Percentiles rank a stretch among this genome's conserved stretches.
These are phyloP conservation scores for Rosa lucieae DNA, from an alignment of 306 rosid genomes.

Conservation along the genomic window DNA sequence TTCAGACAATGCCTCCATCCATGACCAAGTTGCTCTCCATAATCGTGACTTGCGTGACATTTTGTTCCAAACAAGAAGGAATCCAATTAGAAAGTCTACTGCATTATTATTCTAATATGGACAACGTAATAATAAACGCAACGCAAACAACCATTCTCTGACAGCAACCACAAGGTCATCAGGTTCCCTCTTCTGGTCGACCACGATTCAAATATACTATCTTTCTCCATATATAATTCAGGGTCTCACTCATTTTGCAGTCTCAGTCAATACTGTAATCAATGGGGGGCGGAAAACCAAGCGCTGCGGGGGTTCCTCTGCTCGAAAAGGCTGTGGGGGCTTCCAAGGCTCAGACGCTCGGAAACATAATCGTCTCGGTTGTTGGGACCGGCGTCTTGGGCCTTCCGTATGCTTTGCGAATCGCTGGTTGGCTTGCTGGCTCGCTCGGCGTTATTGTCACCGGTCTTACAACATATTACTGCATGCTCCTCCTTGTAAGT, in stretches of 20 bases:
- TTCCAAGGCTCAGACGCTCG: conserved; percentile 64
- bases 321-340: conserved; percentile 37
- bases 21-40: no score
- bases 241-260: background rate
- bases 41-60: background rate
- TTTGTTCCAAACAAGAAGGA: background rate
- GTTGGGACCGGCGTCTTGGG: conserved; percentile 87
- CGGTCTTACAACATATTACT: conserved; percentile 63
- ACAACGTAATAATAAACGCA: background rate
- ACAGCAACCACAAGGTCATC: background rate
- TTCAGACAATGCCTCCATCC: background rate
- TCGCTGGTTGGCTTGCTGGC: conserved; percentile 89
- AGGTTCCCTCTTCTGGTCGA: background rate
- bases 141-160: background rate
- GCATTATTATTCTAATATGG: background rate
- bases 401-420: conserved; percentile 76
- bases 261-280: background rate
- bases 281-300: conserved; percentile 7
- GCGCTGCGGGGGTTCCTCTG: conserved; percentile 36
- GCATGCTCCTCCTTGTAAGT: conserved; percentile 92
- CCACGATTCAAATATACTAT: background rate
- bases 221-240: background rate
- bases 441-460: conserved; percentile 56
- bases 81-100: background rate
- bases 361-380: conserved; percentile 72